Conservation (phyloP, 2,329 filamentous ascomycete species). For the Aspergillus brasiliensis region DNA sequence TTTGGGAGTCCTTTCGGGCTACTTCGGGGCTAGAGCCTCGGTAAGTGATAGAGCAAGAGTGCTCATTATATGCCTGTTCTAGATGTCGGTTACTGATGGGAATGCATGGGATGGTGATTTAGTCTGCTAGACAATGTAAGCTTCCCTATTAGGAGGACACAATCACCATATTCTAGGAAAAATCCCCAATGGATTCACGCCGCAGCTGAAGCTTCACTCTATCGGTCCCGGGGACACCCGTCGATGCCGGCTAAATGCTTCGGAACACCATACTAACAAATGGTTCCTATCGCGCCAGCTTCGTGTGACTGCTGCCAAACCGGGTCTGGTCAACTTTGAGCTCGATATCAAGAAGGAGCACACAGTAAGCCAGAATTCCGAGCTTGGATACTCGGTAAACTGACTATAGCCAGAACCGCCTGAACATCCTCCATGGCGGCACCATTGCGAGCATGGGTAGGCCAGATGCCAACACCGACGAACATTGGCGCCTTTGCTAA, state of each 20-base stretch:
- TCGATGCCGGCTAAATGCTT: neutral
- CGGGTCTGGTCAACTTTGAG: conserved; percentile 66
- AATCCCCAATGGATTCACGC: neutral
- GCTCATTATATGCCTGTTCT: neutral
- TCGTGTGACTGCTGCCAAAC: conserved; percentile 60
- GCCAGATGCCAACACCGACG: conserved; percentile 4
- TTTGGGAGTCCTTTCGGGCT: conserved; percentile 80
- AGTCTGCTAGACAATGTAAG: conserved; percentile 47
- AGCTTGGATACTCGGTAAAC: neutral
- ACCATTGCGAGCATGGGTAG: conserved; percentile 64
- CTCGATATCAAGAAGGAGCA: conserved; percentile 66
- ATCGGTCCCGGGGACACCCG: neutral
- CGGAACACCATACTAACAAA: conserved; percentile 1
- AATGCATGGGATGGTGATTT: neutral
- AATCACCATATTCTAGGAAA: neutral
- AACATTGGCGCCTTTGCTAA: neutral
- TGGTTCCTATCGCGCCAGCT: conserved; percentile 47
- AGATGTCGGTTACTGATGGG: conserved; percentile 6
- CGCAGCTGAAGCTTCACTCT: neutral
- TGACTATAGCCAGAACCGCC: conserved; percentile 55
- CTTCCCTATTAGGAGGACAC: neutral
- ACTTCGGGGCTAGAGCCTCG: conserved; percentile 87
- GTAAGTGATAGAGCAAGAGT: conserved; percentile 50
- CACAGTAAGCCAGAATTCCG: conserved; percentile 50
- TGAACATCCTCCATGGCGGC: conserved; percentile 68